Base-by-base conservation (phyloP, 768 basidiomycete species). In the Tylopilus vinaceipallidus region DNA sequence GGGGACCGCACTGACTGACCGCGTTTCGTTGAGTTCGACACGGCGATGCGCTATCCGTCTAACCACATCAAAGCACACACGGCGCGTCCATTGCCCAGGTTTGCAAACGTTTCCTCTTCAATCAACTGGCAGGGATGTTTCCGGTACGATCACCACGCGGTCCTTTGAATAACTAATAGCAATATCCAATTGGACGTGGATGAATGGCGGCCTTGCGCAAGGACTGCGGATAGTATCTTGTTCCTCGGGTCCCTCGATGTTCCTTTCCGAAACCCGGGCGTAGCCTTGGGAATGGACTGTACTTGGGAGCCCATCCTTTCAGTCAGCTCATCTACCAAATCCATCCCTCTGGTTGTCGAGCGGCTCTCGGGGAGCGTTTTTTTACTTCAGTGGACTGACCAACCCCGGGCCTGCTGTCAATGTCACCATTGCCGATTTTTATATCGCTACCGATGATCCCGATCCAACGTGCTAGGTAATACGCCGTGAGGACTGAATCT, bases 111-210 rank as follows among this genome's bases (percentile, higher is more conserved):
- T 29, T 9, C 17, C 19, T 12, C 9, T 17, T 36, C 12, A 24
- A 16, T 20, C n/a, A 17, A n/a, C 14, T 13, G n/a, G 11, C 30
- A 13, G 2, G 14, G 23, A 16, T 32, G 26, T 39, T 27, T 20
- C 38, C 23, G 37, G 17, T 34, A 27, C 46, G 57, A 59, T 49
- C 40, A 49, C 39, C 43, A 48, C 45, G 56, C 56, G 37, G 6
- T n/a, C 11, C 27, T 6, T 10, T 23, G 10, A 19, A 58, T 40
- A 39, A 47, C 44, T 29, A 43, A 57, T 45, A 38, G 16, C 6
- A 20, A 42, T 37, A 32, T 30, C 19, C 43, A 30, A 53, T 32
- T 34, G 32, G 3, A 39, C n/a, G 14, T 6, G 27, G 36, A 23
- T 37, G 26, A 26, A 17, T 2, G 20, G 24, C 8, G 4, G 7